Conservation (phyloP, 2,329 filamentous ascomycete genomes). For the Simplicillium sp. region DNA sequence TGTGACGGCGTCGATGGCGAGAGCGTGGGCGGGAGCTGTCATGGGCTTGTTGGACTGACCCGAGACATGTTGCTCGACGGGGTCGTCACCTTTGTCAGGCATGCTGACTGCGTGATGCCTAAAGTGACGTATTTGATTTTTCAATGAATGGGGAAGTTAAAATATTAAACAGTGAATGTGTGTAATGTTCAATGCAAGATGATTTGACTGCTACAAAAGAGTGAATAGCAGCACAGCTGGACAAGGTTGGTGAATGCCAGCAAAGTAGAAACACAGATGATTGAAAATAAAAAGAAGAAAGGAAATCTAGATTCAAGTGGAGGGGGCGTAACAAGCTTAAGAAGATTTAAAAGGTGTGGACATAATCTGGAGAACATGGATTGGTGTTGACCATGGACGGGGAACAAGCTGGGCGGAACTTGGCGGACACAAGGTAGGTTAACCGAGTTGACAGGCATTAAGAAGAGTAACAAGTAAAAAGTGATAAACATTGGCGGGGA, state of each 20-base stretch:
- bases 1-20: conserved; percentile 42
- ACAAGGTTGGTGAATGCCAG: neutral
- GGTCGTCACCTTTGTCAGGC: conserved; percentile 7
- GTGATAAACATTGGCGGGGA: too few relatives aligned
- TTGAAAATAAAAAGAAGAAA: conserved; percentile 1
- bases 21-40: conserved; percentile 52
- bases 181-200: neutral
- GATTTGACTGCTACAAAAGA: neutral
- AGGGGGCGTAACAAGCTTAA: conserved; percentile 1
- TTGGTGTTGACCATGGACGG: too few relatives aligned
- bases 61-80: conserved; percentile 15
- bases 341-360: neutral
- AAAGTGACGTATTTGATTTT: conserved; percentile 13
- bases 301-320: neutral
- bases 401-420: too few relatives aligned
- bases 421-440: too few relatives aligned
- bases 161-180: too few relatives aligned
- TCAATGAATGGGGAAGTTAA: too few relatives aligned
- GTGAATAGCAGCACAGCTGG: neutral
- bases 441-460: too few relatives aligned
- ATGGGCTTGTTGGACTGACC: conserved; percentile 38
- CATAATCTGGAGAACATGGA: too few relatives aligned
- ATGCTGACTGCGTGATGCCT: conserved; percentile 11
- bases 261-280: neutral
- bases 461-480: too few relatives aligned